These are phyloP conservation scores for Gloeostereum incarnatum DNA, from an alignment of 768 basidiomycete species.

Conservation along the genomic window DNA sequence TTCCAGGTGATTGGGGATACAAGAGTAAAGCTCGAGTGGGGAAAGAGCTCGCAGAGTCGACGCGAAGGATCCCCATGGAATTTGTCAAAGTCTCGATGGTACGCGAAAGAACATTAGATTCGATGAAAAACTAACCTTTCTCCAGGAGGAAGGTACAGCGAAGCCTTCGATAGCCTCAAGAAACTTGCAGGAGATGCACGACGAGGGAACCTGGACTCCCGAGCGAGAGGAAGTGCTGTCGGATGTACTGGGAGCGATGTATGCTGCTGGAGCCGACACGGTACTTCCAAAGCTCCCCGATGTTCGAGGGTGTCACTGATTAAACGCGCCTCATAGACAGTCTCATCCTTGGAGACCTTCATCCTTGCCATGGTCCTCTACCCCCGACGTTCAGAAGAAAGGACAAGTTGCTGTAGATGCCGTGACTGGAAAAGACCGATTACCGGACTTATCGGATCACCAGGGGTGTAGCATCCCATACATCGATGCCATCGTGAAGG, in stretches of 20 bases:
- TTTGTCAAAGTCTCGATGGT: constrained; percentile 12
- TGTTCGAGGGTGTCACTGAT: neutral
- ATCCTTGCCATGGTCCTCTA: neutral
- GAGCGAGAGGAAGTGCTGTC: neutral
- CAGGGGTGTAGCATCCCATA: too few species aligned
- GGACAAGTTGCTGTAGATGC: neutral
- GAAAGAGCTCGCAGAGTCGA: constrained; percentile 6
- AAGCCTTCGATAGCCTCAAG: constrained; percentile 13
- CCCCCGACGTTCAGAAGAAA: neutral
- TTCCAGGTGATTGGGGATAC: neutral
- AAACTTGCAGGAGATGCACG: constrained; percentile 8
- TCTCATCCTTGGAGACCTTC: neutral
- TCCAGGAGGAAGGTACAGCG: constrained; percentile 12
- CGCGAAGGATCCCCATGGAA: constrained; percentile 13
- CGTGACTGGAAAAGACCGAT: neutral
- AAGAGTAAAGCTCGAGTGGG: neutral
- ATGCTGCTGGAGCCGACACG: neutral
- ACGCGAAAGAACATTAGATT: neutral
- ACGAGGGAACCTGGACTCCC: neutral
- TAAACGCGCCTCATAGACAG: neutral
- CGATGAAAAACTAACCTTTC: neutral
- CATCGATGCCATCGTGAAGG: too few species aligned
- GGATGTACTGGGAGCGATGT: neutral
- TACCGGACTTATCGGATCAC: neutral
- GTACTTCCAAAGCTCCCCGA: neutral